Base-by-base conservation (phyloP, 2,329 filamentous ascomycete species). In the Metarhizium sp. region DNA sequence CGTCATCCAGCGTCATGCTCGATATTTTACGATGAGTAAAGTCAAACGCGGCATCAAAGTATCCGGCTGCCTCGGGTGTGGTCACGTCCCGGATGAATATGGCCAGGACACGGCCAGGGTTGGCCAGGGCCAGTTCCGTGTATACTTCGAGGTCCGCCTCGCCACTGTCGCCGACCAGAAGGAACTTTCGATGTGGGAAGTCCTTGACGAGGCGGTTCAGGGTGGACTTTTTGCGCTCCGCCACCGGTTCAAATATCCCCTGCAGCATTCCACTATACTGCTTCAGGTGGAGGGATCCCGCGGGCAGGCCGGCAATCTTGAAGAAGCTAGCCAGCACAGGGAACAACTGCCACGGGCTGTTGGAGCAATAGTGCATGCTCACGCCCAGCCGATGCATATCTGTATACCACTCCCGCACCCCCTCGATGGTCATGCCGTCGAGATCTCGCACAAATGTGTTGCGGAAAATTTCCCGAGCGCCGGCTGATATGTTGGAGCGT, bases 131-230 rank as follows among this genome's bases (percentile, higher is more conserved):
- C n/a, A 96, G 80, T 59, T 99, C 94, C 0, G 92, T 96, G 66
- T 99, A 99, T 0, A 97, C 91, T 69, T 99, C 95, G 3, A 99
- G 76, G 71, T 99, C 95, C 7, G 92, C 94, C 71, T 99, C 94
- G 42, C 95, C 94, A 63, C 92, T 96, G 67, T 99, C 94, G 8
- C 94, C 94, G 10, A 97, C 88, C 2, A 99, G 78, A 2, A 99
- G 82, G 65, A 99, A 99, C 63, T 84, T 90, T 48, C 94, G 79
- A 51, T 91, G 80, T 0, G 94, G 94, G 62, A 99, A 99, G 67
- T 99, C 95, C 54, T 80, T 78, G 65, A 97, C 78, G 30, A 99
- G 87, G 62, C 85, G 86, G 59, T 95, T 90, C 2, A 99, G 75
- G 0, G 90, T 92, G 1, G 87, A 85, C 69, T 91, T 92, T 74